phyloP scores from a whole-genome alignment of 768 basidiomycete species.

The Suillus lakei region DNA sequence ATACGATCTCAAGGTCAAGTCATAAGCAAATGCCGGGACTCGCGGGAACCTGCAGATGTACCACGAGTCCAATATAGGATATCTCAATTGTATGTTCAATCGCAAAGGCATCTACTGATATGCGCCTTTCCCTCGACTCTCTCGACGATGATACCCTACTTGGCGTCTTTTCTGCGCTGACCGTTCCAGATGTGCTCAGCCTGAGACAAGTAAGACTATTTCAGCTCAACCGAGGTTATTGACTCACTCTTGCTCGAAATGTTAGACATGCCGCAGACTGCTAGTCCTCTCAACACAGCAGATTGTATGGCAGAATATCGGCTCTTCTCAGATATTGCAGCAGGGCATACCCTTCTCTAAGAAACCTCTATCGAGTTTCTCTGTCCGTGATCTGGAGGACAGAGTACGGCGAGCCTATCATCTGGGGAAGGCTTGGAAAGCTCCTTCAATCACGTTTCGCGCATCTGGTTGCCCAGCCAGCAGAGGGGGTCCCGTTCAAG shows the following conservation, averaged over 20 bases:
- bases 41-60: background rate
- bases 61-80: background rate
- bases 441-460: slow-evolving; percentile 21
- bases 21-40: slow-evolving; percentile 1
- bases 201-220: slow-evolving; percentile 44
- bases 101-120: background rate
- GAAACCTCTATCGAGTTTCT: slow-evolving; percentile 38
- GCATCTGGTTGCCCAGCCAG: slow-evolving; percentile 25
- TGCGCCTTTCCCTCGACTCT: slow-evolving; percentile 24
- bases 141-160: slow-evolving; percentile 46
- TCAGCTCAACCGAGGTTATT: background rate
- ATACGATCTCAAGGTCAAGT: background rate
- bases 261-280: slow-evolving; percentile 57
- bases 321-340: slow-evolving; percentile 45
- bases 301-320: slow-evolving; percentile 62
- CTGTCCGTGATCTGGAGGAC: slow-evolving; percentile 49
- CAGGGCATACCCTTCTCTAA: slow-evolving; percentile 57
- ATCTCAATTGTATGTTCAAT: background rate
- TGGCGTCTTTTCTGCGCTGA: slow-evolving; percentile 37
- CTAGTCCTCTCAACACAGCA: slow-evolving; percentile 48
- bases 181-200: slow-evolving; percentile 46
- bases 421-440: slow-evolving; percentile 57
- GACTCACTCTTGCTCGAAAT: background rate
- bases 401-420: slow-evolving; percentile 47
- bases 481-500: slow-evolving; percentile 50